Evolutionary conservation across 2,329 filamentous ascomycete species (phyloP), one percentile per base, ranked within the genome.

Genomic region (Fusarium redolens): DNA sequence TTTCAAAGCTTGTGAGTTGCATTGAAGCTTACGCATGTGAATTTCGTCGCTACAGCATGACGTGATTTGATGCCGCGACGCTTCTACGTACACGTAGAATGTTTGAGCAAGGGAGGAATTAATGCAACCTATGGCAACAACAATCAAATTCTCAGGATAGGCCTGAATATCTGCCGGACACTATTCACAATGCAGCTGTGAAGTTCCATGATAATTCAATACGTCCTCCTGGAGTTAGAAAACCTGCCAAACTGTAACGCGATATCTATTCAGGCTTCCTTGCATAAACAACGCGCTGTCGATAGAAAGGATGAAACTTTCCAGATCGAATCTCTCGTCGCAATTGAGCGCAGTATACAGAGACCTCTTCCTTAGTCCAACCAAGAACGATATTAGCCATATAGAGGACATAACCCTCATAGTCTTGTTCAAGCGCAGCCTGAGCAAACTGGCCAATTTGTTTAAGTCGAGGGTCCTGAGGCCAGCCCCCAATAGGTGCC

Each of bases 321-420:
- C 73, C 73, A 1, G 75, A 75, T 5, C 79, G 72, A 7, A 81
- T 74, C 59, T 81, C 80, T 14, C 79, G 77, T 22, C 79, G 78
- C 15, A 83, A 76, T 31, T 81, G 77, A 5, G 78, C 80, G 18
- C 82, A 79, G 55, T 82, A 83, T 7, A 79, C 66, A 2, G 78
- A 68, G 0, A 82, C 79, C 7, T 84, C 79, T 5, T 80, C 77
- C 13, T 72, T 77, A 0, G 76, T 74, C 82, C 82, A 84, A 0
- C 80, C 80, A 18, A 82, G 80, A 55, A 83, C 78, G 20, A 82
- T 78, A 0, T 63, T 77, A 1, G 78, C 78, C 71, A 84, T 79
- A 40, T 78, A 82, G 12, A 81, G 47, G 4, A 79, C 72, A 22
- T 76, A 79, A 0, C 81, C 82, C 50, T 83, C 81, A 13, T 81